Evolutionary conservation across 2,329 filamentous ascomycete genomes (phyloP), one percentile per base, ranked within the genome.

Genomic region (Penicillium palitans): DNA sequence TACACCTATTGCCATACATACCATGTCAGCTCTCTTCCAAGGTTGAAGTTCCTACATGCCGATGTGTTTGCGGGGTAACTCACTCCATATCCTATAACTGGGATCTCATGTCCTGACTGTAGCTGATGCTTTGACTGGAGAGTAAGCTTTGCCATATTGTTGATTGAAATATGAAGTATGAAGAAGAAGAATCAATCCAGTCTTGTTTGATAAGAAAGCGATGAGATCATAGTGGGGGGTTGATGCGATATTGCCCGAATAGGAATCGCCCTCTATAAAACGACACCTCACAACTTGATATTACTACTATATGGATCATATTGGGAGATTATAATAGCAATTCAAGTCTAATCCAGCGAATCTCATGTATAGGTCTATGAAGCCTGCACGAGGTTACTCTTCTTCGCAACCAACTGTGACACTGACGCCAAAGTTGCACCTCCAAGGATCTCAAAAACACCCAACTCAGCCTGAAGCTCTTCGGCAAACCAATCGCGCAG

Each of bases 31-130:
- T 55, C 9, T 47, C 25, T 7, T 15, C 12, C 6, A 8, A 35
- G 15, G 12, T 46, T 35, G 17, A 21, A 9, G 1, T 9, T 17
- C 8, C 13, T 31, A 13, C 40, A 7, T 39, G 19, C 19, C 19
- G 19, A 13, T 29, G 13, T 12, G 8, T 31, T 37, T 52, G 40
- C 48, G 55, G 41, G 41, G 41, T 52, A 35, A 72, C 80, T 70
- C 70, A 84, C 81, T 19, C 84, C 85, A 68, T 81, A 87, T 33
- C 84, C 85, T 1, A 88, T 73, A 8, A 81, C 65, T 9, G 85
- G 85, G 42, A 88, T 87, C 19, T 86, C 81, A 70, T 86, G 80
- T 41, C 85, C 85, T 17, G 84, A 87, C 53, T 82, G 81, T 74
- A 87, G 68, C 53, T 76, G 78, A 51, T 83, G 78, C 29, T 77